A percentile compares a stretch with the other conserved stretches of the same genome.
These are phyloP conservation scores for Taphrina deformans DNA, from an alignment of 1,139 yeast genomes.

Conservation along the genomic window DNA sequence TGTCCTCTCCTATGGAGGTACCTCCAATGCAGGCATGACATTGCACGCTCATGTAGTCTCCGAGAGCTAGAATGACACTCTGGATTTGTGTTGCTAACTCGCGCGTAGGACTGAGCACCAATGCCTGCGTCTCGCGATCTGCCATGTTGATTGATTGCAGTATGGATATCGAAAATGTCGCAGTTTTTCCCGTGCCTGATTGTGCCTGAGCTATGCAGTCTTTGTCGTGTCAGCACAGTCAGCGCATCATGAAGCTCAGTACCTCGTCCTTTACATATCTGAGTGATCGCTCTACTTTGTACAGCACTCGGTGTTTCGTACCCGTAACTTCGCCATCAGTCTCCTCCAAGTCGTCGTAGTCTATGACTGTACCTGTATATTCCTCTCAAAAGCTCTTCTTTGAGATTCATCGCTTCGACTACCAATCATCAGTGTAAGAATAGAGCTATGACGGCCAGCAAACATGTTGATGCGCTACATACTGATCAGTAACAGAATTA, in stretches of 20 bases:
- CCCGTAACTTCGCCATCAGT: constrained; percentile 63
- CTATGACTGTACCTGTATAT: constrained; percentile 59
- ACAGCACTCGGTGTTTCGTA: constrained; percentile 96
- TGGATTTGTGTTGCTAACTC: constrained; percentile 98
- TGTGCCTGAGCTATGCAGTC: constrained; percentile 99
- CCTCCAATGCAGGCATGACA: constrained; percentile 99
- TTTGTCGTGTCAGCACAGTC: constrained; percentile 5
- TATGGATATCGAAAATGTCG: constrained; percentile 96
- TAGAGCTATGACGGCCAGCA: not conserved
- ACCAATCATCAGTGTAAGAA: not conserved
- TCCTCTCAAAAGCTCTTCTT: constrained; percentile 53
- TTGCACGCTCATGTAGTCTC: constrained; percentile 87
- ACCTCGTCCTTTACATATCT: constrained; percentile 83
- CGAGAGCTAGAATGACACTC: constrained; percentile 90
- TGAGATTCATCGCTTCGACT: constrained; percentile 38
- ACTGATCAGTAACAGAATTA: not conserved
- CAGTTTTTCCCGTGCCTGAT: constrained; percentile 99
- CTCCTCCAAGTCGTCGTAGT: not conserved
- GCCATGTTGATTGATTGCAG: constrained; percentile 67
- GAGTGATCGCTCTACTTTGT: constrained; percentile 97
- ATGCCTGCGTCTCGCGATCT: constrained; percentile 67
- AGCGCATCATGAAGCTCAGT: not conserved
- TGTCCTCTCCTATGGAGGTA: constrained; percentile 87
- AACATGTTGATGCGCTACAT: constrained; percentile 16
- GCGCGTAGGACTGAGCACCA: constrained; percentile 97